Conservation (phyloP, 306 rosid genomes). For the Cucurbita maxima region DNA sequence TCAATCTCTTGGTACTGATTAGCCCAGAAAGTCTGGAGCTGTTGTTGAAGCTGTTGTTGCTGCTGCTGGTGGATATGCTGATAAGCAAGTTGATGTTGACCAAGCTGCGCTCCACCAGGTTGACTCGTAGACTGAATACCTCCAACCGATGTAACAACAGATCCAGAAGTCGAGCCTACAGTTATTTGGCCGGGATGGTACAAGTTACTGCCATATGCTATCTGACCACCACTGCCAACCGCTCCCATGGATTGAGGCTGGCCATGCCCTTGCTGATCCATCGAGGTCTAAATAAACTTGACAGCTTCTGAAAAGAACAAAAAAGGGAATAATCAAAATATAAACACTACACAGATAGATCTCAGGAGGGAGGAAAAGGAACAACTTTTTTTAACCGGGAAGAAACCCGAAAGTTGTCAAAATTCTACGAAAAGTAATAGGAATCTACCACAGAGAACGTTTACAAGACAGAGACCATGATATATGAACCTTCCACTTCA, state of each 20-base stretch:
- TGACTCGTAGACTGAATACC: slow-evolving; percentile 24
- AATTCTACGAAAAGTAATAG: background rate
- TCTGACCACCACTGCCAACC: slow-evolving; percentile 19
- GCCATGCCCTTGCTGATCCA: slow-evolving; percentile 28
- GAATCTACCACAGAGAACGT: background rate
- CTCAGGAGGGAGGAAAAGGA: background rate
- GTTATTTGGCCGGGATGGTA: slow-evolving; percentile 17
- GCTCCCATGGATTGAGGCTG: slow-evolving; percentile 19
- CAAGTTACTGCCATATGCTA: slow-evolving; percentile 17
- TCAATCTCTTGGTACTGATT: slow-evolving; percentile 44
- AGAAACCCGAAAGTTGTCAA: background rate
- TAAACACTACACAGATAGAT: background rate
- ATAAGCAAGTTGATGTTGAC: slow-evolving; percentile 40
- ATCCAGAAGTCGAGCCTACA: slow-evolving; percentile 10
- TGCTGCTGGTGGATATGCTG: slow-evolving; percentile 34
- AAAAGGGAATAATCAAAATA: background rate
- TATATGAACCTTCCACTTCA: background rate
- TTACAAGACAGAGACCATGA: background rate
- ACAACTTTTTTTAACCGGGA: background rate
- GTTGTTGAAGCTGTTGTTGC: slow-evolving; percentile 35
- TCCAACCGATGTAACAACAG: slow-evolving; percentile 20
- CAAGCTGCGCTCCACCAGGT: slow-evolving; percentile 28
- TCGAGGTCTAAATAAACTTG: slow-evolving; percentile 4
- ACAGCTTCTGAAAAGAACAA: background rate
- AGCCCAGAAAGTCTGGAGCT: slow-evolving; percentile 40